Evolutionary conservation across 2,329 filamentous ascomycete species (phyloP).

Genomic region (Pyricularia sp.): DNA sequence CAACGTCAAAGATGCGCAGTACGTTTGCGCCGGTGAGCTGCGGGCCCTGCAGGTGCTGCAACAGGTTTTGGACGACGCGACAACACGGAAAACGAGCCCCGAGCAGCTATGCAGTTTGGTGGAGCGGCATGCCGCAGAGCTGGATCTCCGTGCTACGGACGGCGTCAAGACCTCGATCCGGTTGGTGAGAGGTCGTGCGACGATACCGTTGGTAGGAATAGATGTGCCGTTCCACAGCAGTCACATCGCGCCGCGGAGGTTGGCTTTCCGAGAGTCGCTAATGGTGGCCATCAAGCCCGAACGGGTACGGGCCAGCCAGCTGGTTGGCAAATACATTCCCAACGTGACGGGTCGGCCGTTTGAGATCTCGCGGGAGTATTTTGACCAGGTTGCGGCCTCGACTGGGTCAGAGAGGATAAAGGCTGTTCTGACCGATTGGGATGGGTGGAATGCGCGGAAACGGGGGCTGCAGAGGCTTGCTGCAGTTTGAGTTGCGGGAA

Average conservation of each 20-base stretch:
- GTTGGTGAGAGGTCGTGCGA: slow-evolving; percentile 14
- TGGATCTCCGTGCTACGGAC: background rate
- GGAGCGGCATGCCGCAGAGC: background rate
- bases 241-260: slow-evolving; percentile 5
- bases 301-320: slow-evolving; percentile 12
- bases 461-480: background rate
- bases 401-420: background rate
- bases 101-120: background rate
- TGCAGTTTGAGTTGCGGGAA: too few relatives aligned
- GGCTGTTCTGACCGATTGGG: background rate
- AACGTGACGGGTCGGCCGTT: slow-evolving; percentile 22
- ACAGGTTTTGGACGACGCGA: background rate
- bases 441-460: background rate
- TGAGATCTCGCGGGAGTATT: background rate
- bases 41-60: background rate
- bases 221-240: slow-evolving; percentile 20
- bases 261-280: slow-evolving; percentile 5
- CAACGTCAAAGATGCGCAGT: slow-evolving; percentile 19
- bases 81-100: background rate
- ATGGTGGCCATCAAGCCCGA: slow-evolving; percentile 11
- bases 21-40: slow-evolving; percentile 22
- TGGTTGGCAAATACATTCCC: slow-evolving; percentile 20
- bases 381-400: background rate
- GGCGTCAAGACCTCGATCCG: slow-evolving; percentile 1
- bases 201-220: slow-evolving; percentile 17